phyloP scores from a whole-genome alignment of 257 asterid species.

The Vinca minor region DNA sequence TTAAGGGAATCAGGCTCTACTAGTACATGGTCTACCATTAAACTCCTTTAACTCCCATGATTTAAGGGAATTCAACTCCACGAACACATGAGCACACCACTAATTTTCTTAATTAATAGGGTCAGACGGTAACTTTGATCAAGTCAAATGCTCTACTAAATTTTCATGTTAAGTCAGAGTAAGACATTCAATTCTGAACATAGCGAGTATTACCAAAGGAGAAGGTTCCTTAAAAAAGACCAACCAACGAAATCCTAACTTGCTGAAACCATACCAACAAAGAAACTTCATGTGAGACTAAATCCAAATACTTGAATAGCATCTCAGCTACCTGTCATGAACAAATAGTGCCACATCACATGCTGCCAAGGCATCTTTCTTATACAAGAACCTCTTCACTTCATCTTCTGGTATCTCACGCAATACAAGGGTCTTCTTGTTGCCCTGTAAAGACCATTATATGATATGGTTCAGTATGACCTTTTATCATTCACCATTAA shows the following conservation, averaged over 20 bases:
- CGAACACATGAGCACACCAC: no score
- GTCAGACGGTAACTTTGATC: no score
- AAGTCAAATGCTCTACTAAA: no score
- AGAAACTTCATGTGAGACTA: not conserved
- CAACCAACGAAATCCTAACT: not conserved
- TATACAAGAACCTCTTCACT: slow-evolving; percentile 55
- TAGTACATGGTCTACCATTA: no score
- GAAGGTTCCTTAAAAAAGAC: not conserved
- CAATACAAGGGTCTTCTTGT: slow-evolving; percentile 68
- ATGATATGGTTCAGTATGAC: not conserved
- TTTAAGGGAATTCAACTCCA: no score
- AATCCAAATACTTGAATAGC: slow-evolving; percentile 2
- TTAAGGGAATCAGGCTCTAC: no score
- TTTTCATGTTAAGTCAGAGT: no score
- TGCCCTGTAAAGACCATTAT: slow-evolving; percentile 41
- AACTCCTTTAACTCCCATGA: no score
- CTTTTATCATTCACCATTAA: not conserved
- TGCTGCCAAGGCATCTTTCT: slow-evolving; percentile 71
- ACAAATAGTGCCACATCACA: slow-evolving; percentile 90
- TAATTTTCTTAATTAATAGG: no score
- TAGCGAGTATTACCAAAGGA: not conserved
- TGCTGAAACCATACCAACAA: not conserved
- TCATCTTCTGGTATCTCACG: slow-evolving; percentile 80
- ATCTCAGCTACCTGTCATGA: slow-evolving; percentile 72
- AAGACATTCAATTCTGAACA: no score